Evolutionary conservation across 2,329 filamentous ascomycete species (phyloP).

Genomic region (Aciculosporium take): DNA sequence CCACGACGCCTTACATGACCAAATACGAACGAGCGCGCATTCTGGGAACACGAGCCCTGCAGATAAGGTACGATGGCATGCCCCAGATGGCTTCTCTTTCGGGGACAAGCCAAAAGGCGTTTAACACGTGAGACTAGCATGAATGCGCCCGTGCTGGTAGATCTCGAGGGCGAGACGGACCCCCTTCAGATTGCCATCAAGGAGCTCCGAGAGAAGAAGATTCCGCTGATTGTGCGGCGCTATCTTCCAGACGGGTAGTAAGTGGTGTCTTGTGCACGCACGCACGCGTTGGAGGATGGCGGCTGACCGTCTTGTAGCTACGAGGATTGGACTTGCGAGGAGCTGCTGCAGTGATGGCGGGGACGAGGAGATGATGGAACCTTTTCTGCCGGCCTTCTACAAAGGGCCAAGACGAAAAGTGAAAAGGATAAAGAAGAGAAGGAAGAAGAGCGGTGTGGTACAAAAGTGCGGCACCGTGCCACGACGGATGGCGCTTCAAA

Average conservation of each 20-base stretch:
- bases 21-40: constrained; percentile 96
- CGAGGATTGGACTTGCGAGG: constrained; percentile 98
- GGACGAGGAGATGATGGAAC: neutral
- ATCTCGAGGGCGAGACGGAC: constrained; percentile 94
- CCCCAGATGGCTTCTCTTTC: constrained; percentile 3
- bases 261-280: constrained; percentile 24
- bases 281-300: neutral
- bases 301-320: constrained; percentile 44
- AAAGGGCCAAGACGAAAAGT: too few species aligned
- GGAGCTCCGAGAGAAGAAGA: constrained; percentile 96
- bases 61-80: constrained; percentile 66
- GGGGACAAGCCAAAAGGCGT: constrained; percentile 7
- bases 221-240: constrained; percentile 83
- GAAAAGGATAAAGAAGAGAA: too few species aligned
- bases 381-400: constrained; percentile 6
- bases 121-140: constrained; percentile 43
- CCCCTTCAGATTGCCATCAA: constrained; percentile 95
- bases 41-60: constrained; percentile 79
- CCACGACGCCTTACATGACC: constrained; percentile 96
- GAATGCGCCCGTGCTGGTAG: constrained; percentile 93
- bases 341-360: constrained; percentile 61
- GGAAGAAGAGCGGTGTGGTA: neutral
- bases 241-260: constrained; percentile 96
- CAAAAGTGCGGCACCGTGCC: neutral
- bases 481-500: neutral